Conservation (phyloP, 441 rosid genomes). For the Croton laevigatus region DNA sequence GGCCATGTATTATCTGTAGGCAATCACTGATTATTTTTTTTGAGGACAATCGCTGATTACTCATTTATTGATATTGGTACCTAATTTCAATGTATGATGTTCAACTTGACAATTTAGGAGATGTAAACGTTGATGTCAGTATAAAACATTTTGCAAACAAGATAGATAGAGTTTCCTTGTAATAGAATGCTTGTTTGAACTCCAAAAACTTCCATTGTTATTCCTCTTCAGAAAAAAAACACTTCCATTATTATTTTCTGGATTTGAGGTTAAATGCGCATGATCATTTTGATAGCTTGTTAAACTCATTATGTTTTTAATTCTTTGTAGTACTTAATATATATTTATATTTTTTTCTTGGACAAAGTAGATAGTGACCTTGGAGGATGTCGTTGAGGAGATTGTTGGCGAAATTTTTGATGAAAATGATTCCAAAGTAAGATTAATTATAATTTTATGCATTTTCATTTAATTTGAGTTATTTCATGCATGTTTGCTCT, state of each 20-base stretch:
- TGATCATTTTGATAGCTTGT: neutral
- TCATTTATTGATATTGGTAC: neutral
- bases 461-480: neutral
- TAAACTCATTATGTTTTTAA: neutral
- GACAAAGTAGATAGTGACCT: constrained; percentile 75
- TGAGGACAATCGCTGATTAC: constrained; percentile 7
- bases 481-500: neutral
- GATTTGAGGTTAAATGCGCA: neutral
- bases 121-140: neutral
- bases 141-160: neutral
- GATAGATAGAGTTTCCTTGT: constrained; percentile 1
- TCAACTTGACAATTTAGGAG: neutral
- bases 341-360: constrained; percentile 13
- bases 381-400: constrained; percentile 98
- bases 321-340: neutral
- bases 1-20: neutral
- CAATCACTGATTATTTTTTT: constrained; percentile 5
- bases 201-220: neutral
- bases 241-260: neutral
- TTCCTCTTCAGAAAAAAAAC: neutral
- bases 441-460: constrained; percentile 3
- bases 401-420: constrained; percentile 99
- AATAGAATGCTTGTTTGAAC: neutral
- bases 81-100: neutral
- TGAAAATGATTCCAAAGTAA: constrained; percentile 96